These are phyloP conservation scores for Ceratobasidium sp. DNA, from an alignment of 1,284 basidiomycete genomes.

Conservation along the genomic window DNA sequence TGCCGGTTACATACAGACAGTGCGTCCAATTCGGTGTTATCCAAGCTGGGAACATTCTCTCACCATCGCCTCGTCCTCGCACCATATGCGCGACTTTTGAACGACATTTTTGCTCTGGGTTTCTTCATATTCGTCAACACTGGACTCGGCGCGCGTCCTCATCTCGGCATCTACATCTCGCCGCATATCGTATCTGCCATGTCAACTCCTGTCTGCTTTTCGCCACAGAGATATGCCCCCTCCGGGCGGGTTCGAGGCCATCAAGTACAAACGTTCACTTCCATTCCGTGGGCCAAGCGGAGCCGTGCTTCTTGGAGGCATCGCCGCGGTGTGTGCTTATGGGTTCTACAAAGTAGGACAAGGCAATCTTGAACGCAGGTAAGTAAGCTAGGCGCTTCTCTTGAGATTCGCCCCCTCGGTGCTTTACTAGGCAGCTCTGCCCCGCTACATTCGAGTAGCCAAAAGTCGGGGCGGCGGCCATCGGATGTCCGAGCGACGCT, in stretches of 20 bases:
- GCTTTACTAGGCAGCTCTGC: too few species aligned
- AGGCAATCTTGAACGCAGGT: conserved; percentile 94
- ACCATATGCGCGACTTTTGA: too few species aligned
- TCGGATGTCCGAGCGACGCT: conserved; percentile 17
- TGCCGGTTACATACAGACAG: conserved; percentile 46
- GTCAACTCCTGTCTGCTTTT: background rate
- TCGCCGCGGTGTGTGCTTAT: conserved; percentile 84
- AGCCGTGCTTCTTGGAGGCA: conserved; percentile 82
- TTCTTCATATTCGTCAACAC: conserved; percentile 1
- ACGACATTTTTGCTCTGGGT: too few species aligned
- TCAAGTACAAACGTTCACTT: conserved; percentile 97
- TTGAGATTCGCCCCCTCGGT: conserved; percentile 41
- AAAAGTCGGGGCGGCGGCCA: conserved; percentile 10
- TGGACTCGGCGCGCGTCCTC: conserved; percentile 6
- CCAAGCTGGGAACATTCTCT: conserved; percentile 5
- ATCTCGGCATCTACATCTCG: background rate
- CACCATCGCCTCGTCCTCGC: background rate
- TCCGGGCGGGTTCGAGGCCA: conserved; percentile 86
- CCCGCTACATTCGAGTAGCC: too few species aligned
- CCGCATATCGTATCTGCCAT: background rate
- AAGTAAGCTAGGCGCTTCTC: conserved; percentile 49
- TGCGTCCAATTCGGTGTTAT: conserved; percentile 37
- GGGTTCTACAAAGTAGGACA: conserved; percentile 92
- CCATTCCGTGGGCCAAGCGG: conserved; percentile 92
- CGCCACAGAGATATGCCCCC: conserved; percentile 90